Evolutionary conservation across 2,329 filamentous ascomycete species (phyloP).

Genomic region (Colletotrichum falcatum): DNA sequence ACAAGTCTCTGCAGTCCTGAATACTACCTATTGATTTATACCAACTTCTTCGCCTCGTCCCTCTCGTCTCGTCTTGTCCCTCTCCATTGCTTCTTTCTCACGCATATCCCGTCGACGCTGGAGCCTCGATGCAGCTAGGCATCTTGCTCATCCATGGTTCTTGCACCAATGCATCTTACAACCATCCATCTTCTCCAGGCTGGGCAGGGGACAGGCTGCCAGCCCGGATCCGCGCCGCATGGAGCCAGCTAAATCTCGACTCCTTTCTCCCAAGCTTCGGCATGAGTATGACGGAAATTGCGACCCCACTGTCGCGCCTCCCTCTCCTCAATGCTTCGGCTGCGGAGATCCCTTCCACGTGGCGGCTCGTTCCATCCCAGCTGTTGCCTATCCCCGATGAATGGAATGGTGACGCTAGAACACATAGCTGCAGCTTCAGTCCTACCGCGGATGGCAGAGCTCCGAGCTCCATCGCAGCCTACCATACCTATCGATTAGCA

Average conservation of each 20-base stretch:
- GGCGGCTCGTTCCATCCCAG: background rate
- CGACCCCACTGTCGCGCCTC: background rate
- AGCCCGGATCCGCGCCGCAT: constrained; percentile 18
- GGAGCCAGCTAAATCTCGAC: constrained; percentile 1
- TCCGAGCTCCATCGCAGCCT: no score
- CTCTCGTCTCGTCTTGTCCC: no score
- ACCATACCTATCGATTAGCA: no score
- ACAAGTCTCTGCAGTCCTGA: background rate
- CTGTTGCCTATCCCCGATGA: background rate
- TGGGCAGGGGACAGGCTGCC: constrained; percentile 13
- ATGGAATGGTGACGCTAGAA: background rate
- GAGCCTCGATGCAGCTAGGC: background rate
- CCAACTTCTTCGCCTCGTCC: background rate
- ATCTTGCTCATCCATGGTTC: background rate
- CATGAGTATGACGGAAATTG: constrained; percentile 28
- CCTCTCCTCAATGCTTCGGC: background rate
- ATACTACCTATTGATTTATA: background rate
- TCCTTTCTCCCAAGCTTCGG: constrained; percentile 1
- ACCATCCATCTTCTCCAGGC: constrained; percentile 4
- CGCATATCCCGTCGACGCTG: background rate
- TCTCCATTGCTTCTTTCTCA: background rate
- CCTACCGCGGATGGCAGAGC: background rate
- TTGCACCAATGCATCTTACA: background rate
- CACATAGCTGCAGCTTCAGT: background rate
- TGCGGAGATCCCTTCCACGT: background rate